A percentile compares a stretch with the other conserved stretches of the same genome.
Conservation (phyloP, 768 basidiomycete genomes). For the Paxillus involutus region DNA sequence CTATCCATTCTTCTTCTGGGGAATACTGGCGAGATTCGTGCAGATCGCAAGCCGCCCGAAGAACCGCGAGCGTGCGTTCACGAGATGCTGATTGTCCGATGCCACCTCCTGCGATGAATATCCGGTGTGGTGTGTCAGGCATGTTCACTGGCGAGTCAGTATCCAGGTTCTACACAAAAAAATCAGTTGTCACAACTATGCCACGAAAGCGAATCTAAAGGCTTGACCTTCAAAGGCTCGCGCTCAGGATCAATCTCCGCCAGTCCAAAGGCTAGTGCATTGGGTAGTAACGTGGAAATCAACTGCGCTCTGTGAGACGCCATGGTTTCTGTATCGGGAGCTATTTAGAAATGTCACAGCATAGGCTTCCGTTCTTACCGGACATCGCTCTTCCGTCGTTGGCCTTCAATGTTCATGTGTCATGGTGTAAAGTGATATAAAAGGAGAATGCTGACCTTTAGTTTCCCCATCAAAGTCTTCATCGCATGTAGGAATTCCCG, state of each 20-base stretch:
- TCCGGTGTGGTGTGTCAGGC: constrained; percentile 36
- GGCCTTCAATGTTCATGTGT: constrained; percentile 33
- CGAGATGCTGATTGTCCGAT: too few species aligned
- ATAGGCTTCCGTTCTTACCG: constrained; percentile 37
- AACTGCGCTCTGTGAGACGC: too few species aligned
- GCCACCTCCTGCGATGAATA: constrained; percentile 30
- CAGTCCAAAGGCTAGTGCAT: constrained; percentile 48
- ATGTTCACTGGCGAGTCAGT: constrained; percentile 41
- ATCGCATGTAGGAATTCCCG: too few species aligned
- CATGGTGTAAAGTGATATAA: neutral
- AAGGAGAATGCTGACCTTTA: constrained; percentile 40
- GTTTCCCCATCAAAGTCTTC: too few species aligned
- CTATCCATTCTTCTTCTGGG: too few species aligned
- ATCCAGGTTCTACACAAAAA: constrained; percentile 52
- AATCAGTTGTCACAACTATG: neutral
- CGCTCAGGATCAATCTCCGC: constrained; percentile 43
- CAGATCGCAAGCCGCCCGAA: too few species aligned
- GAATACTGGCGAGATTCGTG: too few species aligned
- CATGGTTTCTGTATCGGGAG: constrained; percentile 40
- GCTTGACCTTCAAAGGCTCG: constrained; percentile 52
- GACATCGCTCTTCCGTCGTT: constrained; percentile 68
- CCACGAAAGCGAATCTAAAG: neutral
- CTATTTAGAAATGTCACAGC: neutral
- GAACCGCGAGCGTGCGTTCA: too few species aligned
- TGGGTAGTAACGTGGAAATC: too few species aligned